Base-by-base conservation (phyloP, 495 filamentous ascomycete species). In the Clavariopsis aquatica region DNA sequence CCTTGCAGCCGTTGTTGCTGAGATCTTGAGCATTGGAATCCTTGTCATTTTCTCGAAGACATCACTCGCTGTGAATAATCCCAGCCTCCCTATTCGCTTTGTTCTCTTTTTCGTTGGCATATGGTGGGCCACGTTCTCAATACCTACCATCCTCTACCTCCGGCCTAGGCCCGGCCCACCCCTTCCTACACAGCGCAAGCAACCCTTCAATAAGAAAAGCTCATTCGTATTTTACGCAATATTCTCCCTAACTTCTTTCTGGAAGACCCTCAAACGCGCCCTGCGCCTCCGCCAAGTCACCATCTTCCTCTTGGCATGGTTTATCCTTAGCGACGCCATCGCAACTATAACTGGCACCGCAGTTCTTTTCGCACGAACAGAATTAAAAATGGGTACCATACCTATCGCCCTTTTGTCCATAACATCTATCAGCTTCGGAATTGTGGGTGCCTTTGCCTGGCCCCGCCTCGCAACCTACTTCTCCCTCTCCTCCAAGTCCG, bases 71-170 rank as follows among this genome's bases (percentile, higher is more conserved):
- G 58, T 47, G 8, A 22, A 20, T 22, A 51, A 31, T 41, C 52
- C 64, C 20, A 67, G 27, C 1, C 45, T 71, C 22, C 60, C 64
- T 7, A 62, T 68, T 19, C 87, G 93, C 36, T 78, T 96, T 29
- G 91, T 93, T 2, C 81, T 98, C 10, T 93, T 95, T 71, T 72
- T 91, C 41, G 86, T 97, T 53, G 94, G 94, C 15, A 74, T 86
- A n/a, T 98, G 94, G 94, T 98, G 94, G 94, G 87, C 94, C 55
- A 55, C 85, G 36, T 98, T 98, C 70, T 93, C 92, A 12, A 85
- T 97, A 56, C 94, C 94, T 2, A 90, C 92, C 8, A 89, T 88
- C 23, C 74, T 96, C 62, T 97, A 91, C 90, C 82, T 98, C n/a
- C 85, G 92, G 23, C 85, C 93, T 17, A 84, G 94, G 28, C 94